These are phyloP conservation scores for Mentha longifolia DNA, from an alignment of 257 asterid species.

Conservation along the genomic window DNA sequence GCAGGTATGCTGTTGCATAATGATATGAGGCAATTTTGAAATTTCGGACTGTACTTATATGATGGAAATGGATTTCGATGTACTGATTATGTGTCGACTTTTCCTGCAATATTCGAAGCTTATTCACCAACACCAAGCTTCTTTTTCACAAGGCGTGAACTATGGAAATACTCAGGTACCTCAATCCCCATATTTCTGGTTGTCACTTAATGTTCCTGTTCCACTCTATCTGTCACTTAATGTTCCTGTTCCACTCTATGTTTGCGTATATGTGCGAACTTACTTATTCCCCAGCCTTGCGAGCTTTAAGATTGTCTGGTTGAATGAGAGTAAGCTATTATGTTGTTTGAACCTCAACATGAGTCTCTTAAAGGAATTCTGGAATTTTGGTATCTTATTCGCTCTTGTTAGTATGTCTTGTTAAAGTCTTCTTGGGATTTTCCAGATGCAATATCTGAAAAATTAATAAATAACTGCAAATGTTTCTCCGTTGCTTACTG, in stretches of 20 bases:
- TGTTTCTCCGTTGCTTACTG: not conserved
- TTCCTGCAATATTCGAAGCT: conserved; percentile 49
- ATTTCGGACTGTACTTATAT: not conserved
- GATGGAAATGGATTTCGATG: not conserved
- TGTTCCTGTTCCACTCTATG: conserved; percentile 18
- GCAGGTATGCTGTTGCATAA: conserved; percentile 48
- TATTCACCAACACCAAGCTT: conserved; percentile 71
- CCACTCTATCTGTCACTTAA: conserved; percentile 19
- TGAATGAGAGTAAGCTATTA: conserved; percentile 10
- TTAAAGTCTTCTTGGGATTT: not conserved
- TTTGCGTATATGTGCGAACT: not conserved
- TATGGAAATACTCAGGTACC: conserved; percentile 76
- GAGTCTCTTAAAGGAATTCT: not conserved
- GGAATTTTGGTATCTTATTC: not conserved
- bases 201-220: conserved; percentile 19
- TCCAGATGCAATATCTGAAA: not conserved
- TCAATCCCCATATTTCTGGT: conserved; percentile 16
- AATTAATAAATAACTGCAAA: conserved; percentile 2
- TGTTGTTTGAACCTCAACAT: not conserved
- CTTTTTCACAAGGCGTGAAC: conserved; percentile 75
- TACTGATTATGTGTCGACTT: conserved; percentile 12
- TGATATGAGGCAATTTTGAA: conserved; percentile 8
- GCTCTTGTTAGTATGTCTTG: not conserved
- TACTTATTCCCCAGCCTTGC: not conserved
- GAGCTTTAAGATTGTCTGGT: conserved; percentile 2